phyloP scores from a whole-genome alignment of 345 rosid species.

The Ricinus communis region DNA sequence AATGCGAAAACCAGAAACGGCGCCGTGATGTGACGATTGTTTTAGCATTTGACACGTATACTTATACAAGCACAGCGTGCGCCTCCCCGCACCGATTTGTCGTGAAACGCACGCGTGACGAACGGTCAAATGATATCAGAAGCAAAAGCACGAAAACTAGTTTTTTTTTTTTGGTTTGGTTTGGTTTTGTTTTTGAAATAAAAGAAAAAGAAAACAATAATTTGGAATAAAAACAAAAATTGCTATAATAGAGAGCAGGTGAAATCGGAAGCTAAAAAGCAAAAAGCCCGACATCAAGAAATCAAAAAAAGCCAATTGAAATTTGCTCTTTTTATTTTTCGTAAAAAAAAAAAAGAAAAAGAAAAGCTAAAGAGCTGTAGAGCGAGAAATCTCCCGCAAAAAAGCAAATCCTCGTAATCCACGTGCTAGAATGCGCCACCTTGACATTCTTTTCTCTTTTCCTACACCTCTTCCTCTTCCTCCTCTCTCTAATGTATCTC shows the following conservation, averaged over 20 bases:
- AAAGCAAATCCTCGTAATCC: conserved; percentile 34
- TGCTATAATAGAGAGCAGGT: conserved; percentile 3
- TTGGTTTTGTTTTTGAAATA: background rate
- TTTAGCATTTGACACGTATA: conserved; percentile 20
- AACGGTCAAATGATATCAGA: conserved; percentile 50
- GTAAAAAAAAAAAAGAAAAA: background rate
- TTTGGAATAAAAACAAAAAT: background rate
- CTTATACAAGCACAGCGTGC: conserved; percentile 7
- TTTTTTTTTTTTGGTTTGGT: background rate
- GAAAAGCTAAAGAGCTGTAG: background rate
- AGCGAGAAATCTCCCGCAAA: conserved; percentile 1
- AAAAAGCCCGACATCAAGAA: no score
- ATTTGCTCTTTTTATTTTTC: no score
- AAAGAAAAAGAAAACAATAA: background rate
- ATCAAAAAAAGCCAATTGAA: no score
- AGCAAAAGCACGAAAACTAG: conserved; percentile 34
- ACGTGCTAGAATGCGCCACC: conserved; percentile 55
- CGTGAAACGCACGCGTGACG: conserved; percentile 67
- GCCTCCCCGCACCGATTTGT: conserved; percentile 40
- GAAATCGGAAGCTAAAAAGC: no score
- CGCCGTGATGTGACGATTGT: conserved; percentile 20
- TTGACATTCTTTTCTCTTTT: conserved; percentile 31
- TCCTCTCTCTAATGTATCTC: no score
- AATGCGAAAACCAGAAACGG: conserved; percentile 32
- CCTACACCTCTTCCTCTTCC: no score